phyloP scores from a whole-genome alignment of 495 filamentous ascomycete species.

The Echria macrotheca region DNA sequence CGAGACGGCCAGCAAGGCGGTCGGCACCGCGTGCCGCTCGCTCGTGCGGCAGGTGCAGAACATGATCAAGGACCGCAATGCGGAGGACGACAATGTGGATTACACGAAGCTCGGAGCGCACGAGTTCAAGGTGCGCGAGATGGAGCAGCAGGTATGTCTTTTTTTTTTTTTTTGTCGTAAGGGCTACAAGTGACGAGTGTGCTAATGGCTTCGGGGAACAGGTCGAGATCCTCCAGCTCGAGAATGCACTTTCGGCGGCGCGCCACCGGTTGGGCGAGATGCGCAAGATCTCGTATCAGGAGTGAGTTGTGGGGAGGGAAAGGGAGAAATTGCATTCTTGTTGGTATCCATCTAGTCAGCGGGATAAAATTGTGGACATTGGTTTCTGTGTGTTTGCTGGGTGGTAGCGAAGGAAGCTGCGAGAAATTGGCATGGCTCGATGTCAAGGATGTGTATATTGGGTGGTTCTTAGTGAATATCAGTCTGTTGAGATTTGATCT shows the following conservation, averaged over 20 bases:
- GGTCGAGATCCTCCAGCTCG: slow-evolving; percentile 96
- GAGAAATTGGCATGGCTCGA: no score
- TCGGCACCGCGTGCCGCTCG: slow-evolving; percentile 78
- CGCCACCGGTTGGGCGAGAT: slow-evolving; percentile 88
- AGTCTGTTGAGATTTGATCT: no score
- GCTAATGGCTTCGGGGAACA: slow-evolving; percentile 29
- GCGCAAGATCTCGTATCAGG: slow-evolving; percentile 96
- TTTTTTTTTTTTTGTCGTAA: slow-evolving; percentile 14
- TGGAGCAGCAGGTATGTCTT: slow-evolving; percentile 93
- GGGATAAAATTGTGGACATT: no score
- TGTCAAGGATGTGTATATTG: no score
- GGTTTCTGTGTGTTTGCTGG: no score
- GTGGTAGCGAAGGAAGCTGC: no score
- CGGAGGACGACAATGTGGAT: slow-evolving; percentile 81
- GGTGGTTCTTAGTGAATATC: no score
- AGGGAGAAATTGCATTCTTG: no score
- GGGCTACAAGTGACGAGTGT: background rate
- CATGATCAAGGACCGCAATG: slow-evolving; percentile 82
- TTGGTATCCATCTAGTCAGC: no score
- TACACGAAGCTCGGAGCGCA: slow-evolving; percentile 81
- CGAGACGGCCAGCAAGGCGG: slow-evolving; percentile 87
- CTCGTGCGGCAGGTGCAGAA: slow-evolving; percentile 89
- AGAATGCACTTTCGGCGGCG: slow-evolving; percentile 78
- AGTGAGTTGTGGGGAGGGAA: no score
- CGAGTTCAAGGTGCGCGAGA: slow-evolving; percentile 97